A percentile compares a stretch with the other conserved stretches of the same genome.
phyloP scores from a whole-genome alignment of 2,329 filamentous ascomycete genomes.

The Xylaria multiplex region DNA sequence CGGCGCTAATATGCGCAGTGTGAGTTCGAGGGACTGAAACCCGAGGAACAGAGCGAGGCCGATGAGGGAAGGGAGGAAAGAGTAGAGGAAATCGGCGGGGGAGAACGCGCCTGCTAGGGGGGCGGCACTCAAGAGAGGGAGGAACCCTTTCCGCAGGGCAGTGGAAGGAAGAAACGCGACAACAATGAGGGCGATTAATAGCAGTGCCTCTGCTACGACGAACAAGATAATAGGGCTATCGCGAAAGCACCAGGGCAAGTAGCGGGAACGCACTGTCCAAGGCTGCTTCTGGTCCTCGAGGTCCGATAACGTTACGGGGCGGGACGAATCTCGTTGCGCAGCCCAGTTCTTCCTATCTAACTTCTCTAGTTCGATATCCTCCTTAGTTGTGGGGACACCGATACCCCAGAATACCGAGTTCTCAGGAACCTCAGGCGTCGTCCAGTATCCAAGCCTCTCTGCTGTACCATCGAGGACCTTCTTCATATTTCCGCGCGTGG shows the following conservation, averaged over 20 bases:
- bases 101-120: conserved; percentile 77
- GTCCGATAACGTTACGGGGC: conserved; percentile 48
- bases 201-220: conserved; percentile 66
- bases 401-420: conserved; percentile 75
- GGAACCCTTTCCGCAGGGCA: conserved; percentile 75
- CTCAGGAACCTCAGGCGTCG: conserved; percentile 68
- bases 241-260: conserved; percentile 81
- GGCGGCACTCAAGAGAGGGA: conserved; percentile 70
- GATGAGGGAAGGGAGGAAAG: conserved; percentile 75
- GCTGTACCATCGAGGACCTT: conserved; percentile 66
- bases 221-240: conserved; percentile 73
- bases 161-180: conserved; percentile 80
- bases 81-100: conserved; percentile 87
- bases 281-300: conserved; percentile 62
- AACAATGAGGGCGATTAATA: conserved; percentile 77
- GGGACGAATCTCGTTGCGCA: conserved; percentile 46
- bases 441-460: conserved; percentile 89
- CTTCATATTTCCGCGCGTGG: conserved; percentile 61
- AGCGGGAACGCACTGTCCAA: conserved; percentile 67
- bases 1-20: conserved; percentile 72
- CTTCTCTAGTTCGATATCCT: conserved; percentile 44
- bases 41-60: conserved; percentile 74
- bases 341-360: conserved; percentile 43
- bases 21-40: conserved; percentile 73
- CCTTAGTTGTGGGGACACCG: conserved; percentile 44